Evolutionary conservation across 2,329 filamentous ascomycete genomes (phyloP).

Genomic region (Trichoderma sp.): DNA sequence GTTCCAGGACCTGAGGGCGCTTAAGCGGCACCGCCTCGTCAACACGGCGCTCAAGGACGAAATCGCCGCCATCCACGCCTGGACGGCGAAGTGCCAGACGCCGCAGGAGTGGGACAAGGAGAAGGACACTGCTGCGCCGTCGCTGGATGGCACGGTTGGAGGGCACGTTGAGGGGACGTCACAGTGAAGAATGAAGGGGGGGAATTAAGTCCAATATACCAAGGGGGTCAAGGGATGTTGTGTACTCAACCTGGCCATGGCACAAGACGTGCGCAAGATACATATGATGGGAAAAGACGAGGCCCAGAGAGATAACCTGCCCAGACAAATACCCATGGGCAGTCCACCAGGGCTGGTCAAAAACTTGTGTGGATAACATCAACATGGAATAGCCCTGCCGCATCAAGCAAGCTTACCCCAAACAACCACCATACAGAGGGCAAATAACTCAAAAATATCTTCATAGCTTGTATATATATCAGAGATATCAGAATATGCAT

Average conservation of each 20-base stretch:
- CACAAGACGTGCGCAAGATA: neutral
- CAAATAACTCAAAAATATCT: neutral
- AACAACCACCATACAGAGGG: neutral
- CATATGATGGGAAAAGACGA: neutral
- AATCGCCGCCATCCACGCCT: slow-evolving; percentile 88
- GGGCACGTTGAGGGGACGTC: slow-evolving; percentile 40
- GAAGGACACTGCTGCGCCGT: slow-evolving; percentile 38
- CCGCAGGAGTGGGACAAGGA: slow-evolving; percentile 82
- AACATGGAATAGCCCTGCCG: neutral
- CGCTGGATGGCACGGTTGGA: slow-evolving; percentile 43
- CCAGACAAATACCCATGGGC: neutral
- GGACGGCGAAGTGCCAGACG: slow-evolving; percentile 92
- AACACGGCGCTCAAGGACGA: slow-evolving; percentile 80
- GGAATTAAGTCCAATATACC: neutral
- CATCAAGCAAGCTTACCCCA: neutral
- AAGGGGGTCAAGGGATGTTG: neutral
- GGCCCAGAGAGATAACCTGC: neutral
- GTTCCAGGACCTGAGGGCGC: slow-evolving; percentile 68
- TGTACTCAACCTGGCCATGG: neutral
- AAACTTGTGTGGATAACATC: neutral
- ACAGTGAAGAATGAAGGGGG: slow-evolving; percentile 7
- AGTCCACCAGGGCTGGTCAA: neutral
- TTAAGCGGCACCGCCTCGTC: slow-evolving; percentile 82
- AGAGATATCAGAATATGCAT: slow-evolving; percentile 7
- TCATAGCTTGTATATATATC: slow-evolving; percentile 14